Conservation (phyloP, 139 green algal genomes). For the Marvania coccoides region DNA sequence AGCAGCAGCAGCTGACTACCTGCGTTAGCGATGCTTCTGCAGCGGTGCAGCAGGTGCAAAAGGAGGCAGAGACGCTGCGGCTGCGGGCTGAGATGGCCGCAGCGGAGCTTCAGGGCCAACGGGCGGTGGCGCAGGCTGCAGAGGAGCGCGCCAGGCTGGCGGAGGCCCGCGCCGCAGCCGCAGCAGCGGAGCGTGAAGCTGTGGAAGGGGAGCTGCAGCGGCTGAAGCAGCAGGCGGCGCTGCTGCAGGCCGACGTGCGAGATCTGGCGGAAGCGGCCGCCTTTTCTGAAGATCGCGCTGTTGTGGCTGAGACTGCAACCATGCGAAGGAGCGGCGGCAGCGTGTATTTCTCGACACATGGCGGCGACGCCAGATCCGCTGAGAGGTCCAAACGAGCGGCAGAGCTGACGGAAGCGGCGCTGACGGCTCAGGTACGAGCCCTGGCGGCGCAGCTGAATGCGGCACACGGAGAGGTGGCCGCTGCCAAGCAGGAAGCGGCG, state of each 20-base stretch:
- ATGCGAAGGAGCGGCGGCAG: not conserved
- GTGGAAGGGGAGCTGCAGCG: not conserved
- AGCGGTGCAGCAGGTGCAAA: not conserved
- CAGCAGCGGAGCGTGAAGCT: not conserved
- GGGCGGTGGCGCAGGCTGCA: not conserved
- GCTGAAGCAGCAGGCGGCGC: not conserved
- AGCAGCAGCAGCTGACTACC: no score
- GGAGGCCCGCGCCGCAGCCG: not conserved
- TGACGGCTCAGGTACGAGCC: not conserved
- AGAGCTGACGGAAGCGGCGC: not conserved
- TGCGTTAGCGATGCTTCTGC: not conserved
- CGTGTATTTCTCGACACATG: not conserved
- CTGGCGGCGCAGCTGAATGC: not conserved
- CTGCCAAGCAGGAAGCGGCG: not conserved
- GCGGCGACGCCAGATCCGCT: not conserved
- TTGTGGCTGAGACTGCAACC: not conserved
- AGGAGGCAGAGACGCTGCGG: not conserved
- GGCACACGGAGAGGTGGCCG: not conserved
- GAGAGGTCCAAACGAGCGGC: no score
- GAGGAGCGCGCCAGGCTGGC: not conserved
- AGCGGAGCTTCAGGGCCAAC: not conserved
- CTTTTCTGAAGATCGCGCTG: not conserved
- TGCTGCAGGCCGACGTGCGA: slow-evolving; percentile 8
- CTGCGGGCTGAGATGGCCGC: not conserved
- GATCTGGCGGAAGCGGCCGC: not conserved